Base-by-base conservation (phyloP, 106 monocot genomes). In the Acorus gramineus region DNA sequence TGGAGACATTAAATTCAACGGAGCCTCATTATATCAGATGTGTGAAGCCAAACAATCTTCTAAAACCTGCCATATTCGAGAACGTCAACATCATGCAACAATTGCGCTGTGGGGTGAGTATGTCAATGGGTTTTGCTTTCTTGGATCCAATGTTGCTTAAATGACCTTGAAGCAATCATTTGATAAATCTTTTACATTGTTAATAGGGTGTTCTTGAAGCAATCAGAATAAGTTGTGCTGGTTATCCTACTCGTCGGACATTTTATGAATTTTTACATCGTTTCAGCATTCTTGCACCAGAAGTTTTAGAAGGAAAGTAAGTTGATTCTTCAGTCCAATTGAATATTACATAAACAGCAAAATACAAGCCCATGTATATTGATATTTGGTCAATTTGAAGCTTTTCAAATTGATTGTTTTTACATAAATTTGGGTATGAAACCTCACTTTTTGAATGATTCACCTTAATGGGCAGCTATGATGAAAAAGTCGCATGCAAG, bases 11-110 rank as follows among this genome's bases (percentile, higher is more conserved):
- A 70, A 98, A 92, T 75, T 98, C 91, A 57, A 98, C 91, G 56
- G 87, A 92, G 71, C 98, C 98, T 62, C 91, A 98, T 80, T 98
- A 98, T 52, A 84, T 98, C 57, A 87, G 98, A 91, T 98, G 98
- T 63, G 88, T 98, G 55, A 98, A 98, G 76, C 98, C 98, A 55
- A 98, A 98, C 77, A 98, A 98, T 81, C 59, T 81, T 60, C 73
- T 98, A 56, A 98, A 92, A 66, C 98, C 98, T 60, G 78, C 90
- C 10, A 78, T 98, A 8, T 92, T 98, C 78, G 98, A 98, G 79
- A 98, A 92, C 78, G 77, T 85, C 53, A 88, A 88, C 72, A 75
- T 98, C 65, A 92, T 98, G 87, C 91, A 92, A 68, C 98, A 98
- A 65, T 61, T 98, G 54, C 80, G 98, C 45, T 98, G 91, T 84